Conservation (phyloP, 2,329 filamentous ascomycete species). For the Teratosphaeria gauchensis region DNA sequence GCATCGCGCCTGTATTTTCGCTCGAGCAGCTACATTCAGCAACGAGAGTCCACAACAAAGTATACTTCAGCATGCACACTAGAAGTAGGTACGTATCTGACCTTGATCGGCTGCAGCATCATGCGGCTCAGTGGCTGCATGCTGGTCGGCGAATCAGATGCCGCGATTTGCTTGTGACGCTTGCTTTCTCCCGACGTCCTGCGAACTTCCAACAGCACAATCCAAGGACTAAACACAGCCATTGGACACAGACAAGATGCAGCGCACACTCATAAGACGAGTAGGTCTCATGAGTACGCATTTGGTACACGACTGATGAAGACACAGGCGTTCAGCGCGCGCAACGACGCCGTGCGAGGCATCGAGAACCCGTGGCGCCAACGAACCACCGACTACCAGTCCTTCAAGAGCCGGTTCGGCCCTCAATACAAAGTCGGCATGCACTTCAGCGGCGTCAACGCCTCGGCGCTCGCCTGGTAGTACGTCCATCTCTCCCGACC, state of each 20-base stretch:
- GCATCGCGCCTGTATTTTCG: constrained; percentile 20
- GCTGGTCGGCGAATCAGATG: not conserved
- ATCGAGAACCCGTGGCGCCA: constrained; percentile 24
- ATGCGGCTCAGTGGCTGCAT: not conserved
- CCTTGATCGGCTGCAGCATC: not conserved
- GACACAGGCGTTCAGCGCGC: not conserved
- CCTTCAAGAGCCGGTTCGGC: constrained; percentile 48
- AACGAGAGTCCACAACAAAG: not conserved
- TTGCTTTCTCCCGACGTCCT: not conserved
- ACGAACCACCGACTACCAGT: constrained; percentile 32
- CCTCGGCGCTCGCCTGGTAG: constrained; percentile 33
- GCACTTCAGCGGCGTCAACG: constrained; percentile 42
- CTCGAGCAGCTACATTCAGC: not conserved
- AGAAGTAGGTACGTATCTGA: not conserved
- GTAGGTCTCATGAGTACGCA: constrained; percentile 7
- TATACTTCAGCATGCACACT: not conserved
- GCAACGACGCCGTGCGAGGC: constrained; percentile 14
- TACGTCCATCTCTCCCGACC: constrained; percentile 1
- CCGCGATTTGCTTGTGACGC: not conserved
- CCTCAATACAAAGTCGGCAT: constrained; percentile 44
- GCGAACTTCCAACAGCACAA: not conserved
- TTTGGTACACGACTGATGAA: not conserved
- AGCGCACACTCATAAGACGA: constrained; percentile 19
- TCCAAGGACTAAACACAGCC: not conserved
- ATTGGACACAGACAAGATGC: constrained; percentile 17